Conservation (phyloP, 192 early-diverging fungal species). For the Lobosporangium transversale region DNA sequence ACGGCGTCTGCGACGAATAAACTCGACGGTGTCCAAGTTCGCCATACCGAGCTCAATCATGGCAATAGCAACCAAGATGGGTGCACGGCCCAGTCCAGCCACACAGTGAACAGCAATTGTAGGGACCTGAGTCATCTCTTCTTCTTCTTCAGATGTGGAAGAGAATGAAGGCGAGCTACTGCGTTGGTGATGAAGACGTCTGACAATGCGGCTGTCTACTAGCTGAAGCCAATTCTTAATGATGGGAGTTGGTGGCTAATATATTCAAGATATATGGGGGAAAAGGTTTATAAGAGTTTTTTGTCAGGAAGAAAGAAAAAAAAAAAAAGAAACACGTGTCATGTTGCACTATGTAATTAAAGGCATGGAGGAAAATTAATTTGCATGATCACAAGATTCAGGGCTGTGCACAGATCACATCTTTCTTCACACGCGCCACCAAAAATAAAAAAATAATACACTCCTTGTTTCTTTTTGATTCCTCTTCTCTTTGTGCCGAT, state of each 20-base stretch:
- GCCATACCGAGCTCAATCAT: slow-evolving; percentile 83
- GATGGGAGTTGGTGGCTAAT: slow-evolving; percentile 66
- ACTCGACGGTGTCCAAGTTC: slow-evolving; percentile 78
- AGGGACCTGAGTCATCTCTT: slow-evolving; percentile 29
- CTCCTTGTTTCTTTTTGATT: no score
- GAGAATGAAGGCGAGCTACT: slow-evolving; percentile 24
- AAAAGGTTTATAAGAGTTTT: background rate
- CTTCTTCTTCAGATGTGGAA: slow-evolving; percentile 36
- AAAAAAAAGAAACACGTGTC: background rate
- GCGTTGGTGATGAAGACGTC: slow-evolving; percentile 15
- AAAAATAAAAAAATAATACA: background rate
- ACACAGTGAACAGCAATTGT: slow-evolving; percentile 95
- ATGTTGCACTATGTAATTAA: no score
- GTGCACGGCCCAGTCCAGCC: slow-evolving; percentile 94
- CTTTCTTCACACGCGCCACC: background rate
- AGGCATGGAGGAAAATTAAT: no score
- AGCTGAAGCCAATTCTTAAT: slow-evolving; percentile 77
- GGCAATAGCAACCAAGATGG: slow-evolving; percentile 86
- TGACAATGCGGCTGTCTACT: slow-evolving; percentile 65
- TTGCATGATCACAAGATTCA: no score
- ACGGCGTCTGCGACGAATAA: slow-evolving; percentile 75
- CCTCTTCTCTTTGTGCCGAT: no score
- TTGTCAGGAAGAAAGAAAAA: background rate
- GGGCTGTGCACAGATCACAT: slow-evolving; percentile 8
- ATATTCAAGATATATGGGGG: background rate